A percentile compares a stretch with the other conserved stretches of the same genome.
phyloP scores from a whole-genome alignment of 768 basidiomycete species.

The Phanerochaete sordida region DNA sequence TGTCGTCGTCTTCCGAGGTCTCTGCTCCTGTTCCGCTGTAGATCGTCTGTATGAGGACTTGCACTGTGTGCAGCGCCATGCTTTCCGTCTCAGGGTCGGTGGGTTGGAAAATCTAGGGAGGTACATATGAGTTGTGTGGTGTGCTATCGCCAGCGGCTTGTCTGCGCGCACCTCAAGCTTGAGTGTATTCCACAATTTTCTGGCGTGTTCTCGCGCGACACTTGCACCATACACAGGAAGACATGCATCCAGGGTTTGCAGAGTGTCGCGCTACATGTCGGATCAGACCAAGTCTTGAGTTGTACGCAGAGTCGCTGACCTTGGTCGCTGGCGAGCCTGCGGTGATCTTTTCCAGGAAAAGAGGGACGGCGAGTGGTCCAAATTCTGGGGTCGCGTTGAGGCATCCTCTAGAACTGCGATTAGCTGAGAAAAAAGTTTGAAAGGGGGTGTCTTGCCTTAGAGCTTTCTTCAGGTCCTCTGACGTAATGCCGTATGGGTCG shows the following conservation, averaged over 20 bases:
- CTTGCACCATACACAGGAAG: slow-evolving; percentile 81
- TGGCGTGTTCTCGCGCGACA: slow-evolving; percentile 56
- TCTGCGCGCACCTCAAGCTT: slow-evolving; percentile 73
- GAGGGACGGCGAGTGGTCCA: slow-evolving; percentile 77
- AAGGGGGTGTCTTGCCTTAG: slow-evolving; percentile 47
- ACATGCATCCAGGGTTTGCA: slow-evolving; percentile 72
- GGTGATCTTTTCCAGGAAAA: slow-evolving; percentile 89
- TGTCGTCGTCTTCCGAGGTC: slow-evolving; percentile 34
- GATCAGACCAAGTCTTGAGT: not conserved
- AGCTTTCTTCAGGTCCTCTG: slow-evolving; percentile 75
- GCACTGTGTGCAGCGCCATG: slow-evolving; percentile 67
- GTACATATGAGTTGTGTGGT: not conserved
- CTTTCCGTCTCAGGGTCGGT: slow-evolving; percentile 73
- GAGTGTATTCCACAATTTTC: slow-evolving; percentile 85
- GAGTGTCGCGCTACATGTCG: slow-evolving; percentile 66
- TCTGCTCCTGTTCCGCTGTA: slow-evolving; percentile 37
- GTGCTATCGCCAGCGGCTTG: not conserved
- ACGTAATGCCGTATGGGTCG: slow-evolving; percentile 89
- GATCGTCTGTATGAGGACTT: slow-evolving; percentile 71
- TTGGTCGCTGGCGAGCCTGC: slow-evolving; percentile 81
- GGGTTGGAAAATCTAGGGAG: slow-evolving; percentile 83
- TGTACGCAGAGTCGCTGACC: slow-evolving; percentile 39
- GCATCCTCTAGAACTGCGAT: slow-evolving; percentile 46
- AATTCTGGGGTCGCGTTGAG: slow-evolving; percentile 78
- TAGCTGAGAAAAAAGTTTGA: not conserved